Evolutionary conservation across 495 filamentous ascomycete species (phyloP), one percentile per base, ranked within the genome.

Genomic region (Penicillium atrosanguineum): DNA sequence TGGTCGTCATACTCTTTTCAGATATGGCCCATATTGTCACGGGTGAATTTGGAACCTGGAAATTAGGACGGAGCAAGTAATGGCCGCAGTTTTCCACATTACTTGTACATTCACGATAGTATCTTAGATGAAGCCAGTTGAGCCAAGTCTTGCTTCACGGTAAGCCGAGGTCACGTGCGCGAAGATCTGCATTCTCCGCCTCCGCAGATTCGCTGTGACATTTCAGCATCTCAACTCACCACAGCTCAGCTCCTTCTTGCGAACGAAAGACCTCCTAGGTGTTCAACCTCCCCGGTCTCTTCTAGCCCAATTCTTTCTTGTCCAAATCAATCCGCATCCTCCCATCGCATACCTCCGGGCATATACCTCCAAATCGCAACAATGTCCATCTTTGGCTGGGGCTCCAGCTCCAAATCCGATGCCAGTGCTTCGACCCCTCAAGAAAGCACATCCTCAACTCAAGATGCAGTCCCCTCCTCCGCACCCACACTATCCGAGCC

Each of bases 321-420:
- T 34, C 11, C 11, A 12, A 34, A 1, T 14, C 11, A 3, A 14
- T 14, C 14, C 28, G 11, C 31, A 34, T 34, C 12, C 11, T 3
- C 31, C 1, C 31, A 1, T 14, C 31, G 31, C 44, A 25, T 7
- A 29, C 19, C 23, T 4, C 4, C 23, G 8, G 42, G 5, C 6
- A 31, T 26, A 7, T 23, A 49, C 18, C 37, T 26, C 34, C 31
- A 14, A 29, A 39, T n/a, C 31, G 16, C n/a, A 45, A 37, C 38
- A 38, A 51, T 68, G 3, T 68, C 65, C 46, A 50, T 59, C 53
- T 65, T 68, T 16, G 60, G 60, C 53, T 68, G 65, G 65, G 65
- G 62, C 60, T 66, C 62, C 41, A 60, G 57, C 48, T 64, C 65
- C 44, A 58, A 60, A 18, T 36, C 61, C 5, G 53, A 64, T 23